Base-by-base conservation (phyloP, 1,284 basidiomycete species). In the Veloporphyrellus conicus region DNA sequence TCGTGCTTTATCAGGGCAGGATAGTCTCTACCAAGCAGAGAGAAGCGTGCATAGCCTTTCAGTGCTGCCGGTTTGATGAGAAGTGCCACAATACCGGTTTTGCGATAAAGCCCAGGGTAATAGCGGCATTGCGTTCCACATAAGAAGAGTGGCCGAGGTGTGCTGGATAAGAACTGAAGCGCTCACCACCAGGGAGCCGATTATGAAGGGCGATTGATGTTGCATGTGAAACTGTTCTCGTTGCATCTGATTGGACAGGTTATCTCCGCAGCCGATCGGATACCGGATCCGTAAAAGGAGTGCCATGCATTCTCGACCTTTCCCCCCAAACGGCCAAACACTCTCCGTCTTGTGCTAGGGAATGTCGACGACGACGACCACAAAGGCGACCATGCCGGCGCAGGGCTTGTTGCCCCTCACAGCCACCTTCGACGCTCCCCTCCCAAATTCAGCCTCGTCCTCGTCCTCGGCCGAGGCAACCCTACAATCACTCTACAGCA, bases 401-500 rank as follows among this genome's bases (percentile, higher is more conserved):
- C 63, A 66, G 50, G 64, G 63, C 48, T 33, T 66, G 22, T 49
- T 68, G 38, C 64, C 61, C 14, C 62, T 66, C 52, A 68, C 54
- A 45, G 55, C 59, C 20, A 45, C 29, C 32, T n/a, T 35, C 11
- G 46, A 48, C 0, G 20, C 46, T 5, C 10, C 38, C 25, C 23
- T 43, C 10, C n/a, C 39, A 15, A 46, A 27, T 3, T 36, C 19
- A n/a, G n/a, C n/a, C 31, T 23, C 50, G 1, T 36, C 41, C 20
- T 41, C 52, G 9, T 51, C 56, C n/a, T 48, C 67, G 31, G 56
- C 69, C n/a, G 66, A 68, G 12, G 69, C 73, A 9, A 79, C 79
- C 15, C 69, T 90, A 27, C 77, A 82, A 35, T 78, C 82, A 10
- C 71, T 89, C 43, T 89, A 90, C 67, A 75, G 77, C 57, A 79